Base-by-base conservation (phyloP, 129 eudicot species). In the Flaveria trinervia region DNA sequence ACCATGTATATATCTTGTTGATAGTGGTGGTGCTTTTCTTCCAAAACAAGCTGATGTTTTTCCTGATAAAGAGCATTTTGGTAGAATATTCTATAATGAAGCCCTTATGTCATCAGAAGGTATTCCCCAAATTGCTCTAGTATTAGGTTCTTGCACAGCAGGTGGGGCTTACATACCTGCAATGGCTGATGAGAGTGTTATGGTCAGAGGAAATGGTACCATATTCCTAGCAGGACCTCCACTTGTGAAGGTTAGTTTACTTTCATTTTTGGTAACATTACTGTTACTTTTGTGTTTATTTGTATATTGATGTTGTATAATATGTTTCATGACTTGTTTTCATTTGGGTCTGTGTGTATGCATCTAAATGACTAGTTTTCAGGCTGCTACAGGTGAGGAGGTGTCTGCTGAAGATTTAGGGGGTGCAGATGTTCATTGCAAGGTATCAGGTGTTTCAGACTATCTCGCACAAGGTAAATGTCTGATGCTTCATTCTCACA, bases 141-240 rank as follows among this genome's bases (percentile, higher is more conserved):
- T 94, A 23, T 72, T 94, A 82, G 98, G 98, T 75, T 94, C 97
- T 71, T 94, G 98, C 82, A 94, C 98, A 28, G 98, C 98, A 33
- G 98, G 98, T 66, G 98, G 98, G 65, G 98, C 98, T 60, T 94
- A 94, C 77, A 94, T 94, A 54, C 98, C 98, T 69, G 98, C 98
- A 28, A 94, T 94, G 98, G 98, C 98, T 54, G 98, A 94, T 86
- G 97, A 94, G 84, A 91, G 97, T 76, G 98, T 94, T 64, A 94
- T 94, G 98, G 98, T 94, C 51, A 91, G 91, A 87, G 98, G 98
- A 84, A 94, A 94, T 77, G 98, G 97, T 75, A 94, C 98, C 83
- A 94, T 94, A 66, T 94, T 94, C 72, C 85, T 94, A 65, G 98
- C 98, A 59, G 98, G 98, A 48, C 98, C 98, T 65, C 98, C 98